phyloP scores from a whole-genome alignment of 1,284 basidiomycete genomes.

The Grifola frondosa region DNA sequence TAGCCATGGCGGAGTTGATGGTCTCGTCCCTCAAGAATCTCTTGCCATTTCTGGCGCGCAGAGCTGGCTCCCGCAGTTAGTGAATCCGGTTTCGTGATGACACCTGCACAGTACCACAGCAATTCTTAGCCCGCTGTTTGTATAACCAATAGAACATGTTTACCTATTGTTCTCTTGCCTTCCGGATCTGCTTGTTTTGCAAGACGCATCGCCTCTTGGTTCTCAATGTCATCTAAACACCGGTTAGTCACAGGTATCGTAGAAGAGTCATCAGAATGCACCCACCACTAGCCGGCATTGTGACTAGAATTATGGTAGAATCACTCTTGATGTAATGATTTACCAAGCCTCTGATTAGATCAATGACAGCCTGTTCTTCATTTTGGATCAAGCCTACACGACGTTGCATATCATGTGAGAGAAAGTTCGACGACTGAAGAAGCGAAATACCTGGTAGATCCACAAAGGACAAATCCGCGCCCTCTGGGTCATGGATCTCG shows the following conservation, averaged over 20 bases:
- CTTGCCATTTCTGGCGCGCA: conserved; percentile 41
- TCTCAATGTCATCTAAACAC: conserved; percentile 57
- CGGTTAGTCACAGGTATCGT: too few species aligned
- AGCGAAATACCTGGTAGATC: conserved; percentile 46
- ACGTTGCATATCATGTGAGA: background rate
- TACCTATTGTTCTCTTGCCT: conserved; percentile 59
- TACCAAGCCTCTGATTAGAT: conserved; percentile 43
- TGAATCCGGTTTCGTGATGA: conserved; percentile 63
- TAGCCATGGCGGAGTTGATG: conserved; percentile 54
- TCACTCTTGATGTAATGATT: conserved; percentile 38
- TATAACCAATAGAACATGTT: background rate
- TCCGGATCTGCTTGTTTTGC: conserved; percentile 49
- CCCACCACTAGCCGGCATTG: conserved; percentile 57
- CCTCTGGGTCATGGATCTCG: conserved; percentile 35
- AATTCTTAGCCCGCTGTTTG: too few species aligned
- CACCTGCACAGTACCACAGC: conserved; percentile 45
- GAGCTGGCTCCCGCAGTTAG: conserved; percentile 43
- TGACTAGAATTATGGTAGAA: conserved; percentile 55
- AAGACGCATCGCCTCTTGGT: conserved; percentile 51
- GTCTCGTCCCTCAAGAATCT: conserved; percentile 43
- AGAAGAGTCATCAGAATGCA: too few species aligned
- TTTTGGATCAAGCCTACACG: conserved; percentile 53
- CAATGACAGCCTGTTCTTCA: conserved; percentile 38
- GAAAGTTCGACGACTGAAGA: background rate
- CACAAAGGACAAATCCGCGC: conserved; percentile 51